phyloP scores from a whole-genome alignment of 2,329 filamentous ascomycete species.

The Blastomyces parvus region DNA sequence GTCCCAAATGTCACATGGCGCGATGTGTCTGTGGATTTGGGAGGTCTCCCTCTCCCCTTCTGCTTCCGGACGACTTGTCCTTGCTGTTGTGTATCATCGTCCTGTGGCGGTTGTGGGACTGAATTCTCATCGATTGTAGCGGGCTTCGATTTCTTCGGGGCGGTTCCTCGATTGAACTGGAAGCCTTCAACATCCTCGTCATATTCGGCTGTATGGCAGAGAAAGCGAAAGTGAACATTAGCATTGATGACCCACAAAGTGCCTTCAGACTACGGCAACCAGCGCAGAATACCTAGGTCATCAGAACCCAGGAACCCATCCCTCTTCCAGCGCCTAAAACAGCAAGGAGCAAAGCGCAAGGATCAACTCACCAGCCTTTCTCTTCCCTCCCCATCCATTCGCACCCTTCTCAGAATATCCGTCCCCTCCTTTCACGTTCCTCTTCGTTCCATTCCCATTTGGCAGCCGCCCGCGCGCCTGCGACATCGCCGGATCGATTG shows the following conservation, averaged over 20 bases:
- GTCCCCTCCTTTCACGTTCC: slow-evolving; percentile 1
- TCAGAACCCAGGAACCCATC: background rate
- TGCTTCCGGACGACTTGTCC: slow-evolving; percentile 23
- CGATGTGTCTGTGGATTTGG: slow-evolving; percentile 23
- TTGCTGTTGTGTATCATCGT: slow-evolving; percentile 24
- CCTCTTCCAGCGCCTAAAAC: background rate
- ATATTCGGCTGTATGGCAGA: slow-evolving; percentile 36
- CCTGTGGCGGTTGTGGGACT: slow-evolving; percentile 15
- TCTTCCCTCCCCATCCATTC: slow-evolving; percentile 26
- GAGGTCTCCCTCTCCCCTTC: slow-evolving; percentile 30
- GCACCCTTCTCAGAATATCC: slow-evolving; percentile 3
- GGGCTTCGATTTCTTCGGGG: slow-evolving; percentile 52
- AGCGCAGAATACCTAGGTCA: background rate
- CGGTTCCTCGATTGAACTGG: slow-evolving; percentile 59
- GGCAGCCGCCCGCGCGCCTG: slow-evolving; percentile 10
- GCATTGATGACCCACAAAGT: background rate
- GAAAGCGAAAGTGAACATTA: slow-evolving; percentile 9
- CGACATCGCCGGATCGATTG: slow-evolving; percentile 12
- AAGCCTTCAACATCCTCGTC: slow-evolving; percentile 73
- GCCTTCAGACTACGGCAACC: background rate
- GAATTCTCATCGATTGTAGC: slow-evolving; percentile 28
- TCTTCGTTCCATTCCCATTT: slow-evolving; percentile 8
- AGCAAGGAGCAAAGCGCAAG: background rate
- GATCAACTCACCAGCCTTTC: slow-evolving; percentile 36
- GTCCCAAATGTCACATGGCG: slow-evolving; percentile 16